Evolutionary conservation across 805 yeast genomes (phyloP).

Genomic region (Metschnikowia picachoensis): DNA sequence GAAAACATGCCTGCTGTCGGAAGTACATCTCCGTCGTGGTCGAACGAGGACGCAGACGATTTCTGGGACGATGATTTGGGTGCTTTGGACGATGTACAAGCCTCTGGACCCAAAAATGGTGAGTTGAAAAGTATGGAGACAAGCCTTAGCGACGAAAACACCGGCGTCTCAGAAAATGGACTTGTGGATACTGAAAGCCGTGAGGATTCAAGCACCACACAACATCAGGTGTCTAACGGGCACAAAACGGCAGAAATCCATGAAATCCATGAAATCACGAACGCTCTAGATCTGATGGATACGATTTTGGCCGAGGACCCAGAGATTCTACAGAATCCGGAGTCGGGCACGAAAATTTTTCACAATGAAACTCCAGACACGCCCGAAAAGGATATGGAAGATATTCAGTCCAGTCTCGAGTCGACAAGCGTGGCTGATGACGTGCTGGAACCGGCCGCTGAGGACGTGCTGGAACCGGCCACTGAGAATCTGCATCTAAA

Average conservation of each 20-base stretch:
- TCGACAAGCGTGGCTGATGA: no score
- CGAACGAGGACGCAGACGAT: conserved; percentile 13
- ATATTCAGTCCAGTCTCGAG: no score
- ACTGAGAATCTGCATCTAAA: no score
- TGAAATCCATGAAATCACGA: neutral
- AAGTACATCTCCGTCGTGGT: conserved; percentile 10
- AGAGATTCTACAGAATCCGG: neutral
- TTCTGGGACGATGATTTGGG: conserved; percentile 14
- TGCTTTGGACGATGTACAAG: conserved; percentile 6
- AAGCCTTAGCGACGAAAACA: no score
- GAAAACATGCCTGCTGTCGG: neutral
- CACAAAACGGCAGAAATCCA: neutral
- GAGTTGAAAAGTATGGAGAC: neutral
- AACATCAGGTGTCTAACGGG: no score
- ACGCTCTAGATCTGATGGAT: neutral
- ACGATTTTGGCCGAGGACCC: neutral
- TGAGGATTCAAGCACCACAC: no score
- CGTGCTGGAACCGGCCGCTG: no score
- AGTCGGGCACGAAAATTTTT: neutral
- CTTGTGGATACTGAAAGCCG: no score
- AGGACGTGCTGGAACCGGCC: no score
- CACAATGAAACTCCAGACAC: neutral
- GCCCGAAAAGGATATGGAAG: no score
- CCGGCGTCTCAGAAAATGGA: no score
- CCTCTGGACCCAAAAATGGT: neutral